Base-by-base conservation (phyloP, 2,329 filamentous ascomycete species). In the Curvularia hawaiiensis region DNA sequence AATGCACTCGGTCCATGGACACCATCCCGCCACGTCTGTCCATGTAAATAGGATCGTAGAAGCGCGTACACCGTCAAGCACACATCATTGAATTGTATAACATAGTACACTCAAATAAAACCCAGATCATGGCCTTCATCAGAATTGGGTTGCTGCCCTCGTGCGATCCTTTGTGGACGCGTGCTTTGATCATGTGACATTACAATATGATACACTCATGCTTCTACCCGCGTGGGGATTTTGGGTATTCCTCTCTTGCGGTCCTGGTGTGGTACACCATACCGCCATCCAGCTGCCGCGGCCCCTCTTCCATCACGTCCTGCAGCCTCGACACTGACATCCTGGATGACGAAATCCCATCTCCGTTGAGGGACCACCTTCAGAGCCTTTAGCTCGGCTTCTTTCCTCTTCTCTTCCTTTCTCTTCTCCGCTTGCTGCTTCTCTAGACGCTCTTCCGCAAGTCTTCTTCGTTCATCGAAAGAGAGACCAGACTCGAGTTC, bases 241-340 rank as follows among this genome's bases (percentile, higher is more conserved):
- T 88, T 88, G 66, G 87, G 78, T 61, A 81, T 77, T 24, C 85
- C 86, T 75, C 83, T 84, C 80, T 88, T 88, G 59, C 86, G 78
- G 60, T 88, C 86, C 67, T 85, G 77, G 64, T 82, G 82, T 48
- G 86, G 86, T 57, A 87, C 79, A 66, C 86, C 86, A 68, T 89
- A 89, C 62, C 85, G 78, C 64, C 80, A 82, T 14, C 86, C 86
- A 20, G 84, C 82, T 28, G 84, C 85, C 56, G 73, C 74, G 22
- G 76, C 72, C 31, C 79, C 79, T 64, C 84, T 80, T 10, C 85
- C 86, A 67, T 85, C 79, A 49, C 75, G 70, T 11, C 85, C 85
- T 6, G 79, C 84, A 44, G 79, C 80, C 69, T 87, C 81, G 26
- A 82, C 80, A 56, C 80, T 85, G 57, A 87, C 78, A 52, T 87